Conservation (phyloP, 2,329 filamentous ascomycete genomes). For the Graphilbum fragrans region DNA sequence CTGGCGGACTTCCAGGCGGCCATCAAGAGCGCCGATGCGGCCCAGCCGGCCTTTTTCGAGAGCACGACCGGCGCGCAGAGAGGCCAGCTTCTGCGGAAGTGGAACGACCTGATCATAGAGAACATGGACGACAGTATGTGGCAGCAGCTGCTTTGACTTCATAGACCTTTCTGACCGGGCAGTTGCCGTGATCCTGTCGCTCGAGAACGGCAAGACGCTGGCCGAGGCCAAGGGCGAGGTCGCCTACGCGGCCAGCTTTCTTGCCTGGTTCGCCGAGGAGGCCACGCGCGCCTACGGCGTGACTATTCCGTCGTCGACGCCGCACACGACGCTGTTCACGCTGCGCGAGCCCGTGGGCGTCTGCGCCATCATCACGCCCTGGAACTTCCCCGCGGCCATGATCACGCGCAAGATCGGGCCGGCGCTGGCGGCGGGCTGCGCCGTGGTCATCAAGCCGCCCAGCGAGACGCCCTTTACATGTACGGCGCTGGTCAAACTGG, state of each 20-base stretch:
- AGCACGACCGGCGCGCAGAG: slow-evolving; percentile 27
- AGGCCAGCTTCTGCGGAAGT: slow-evolving; percentile 43
- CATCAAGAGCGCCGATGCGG: slow-evolving; percentile 33
- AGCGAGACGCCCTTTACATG: slow-evolving; percentile 87
- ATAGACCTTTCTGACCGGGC: background rate
- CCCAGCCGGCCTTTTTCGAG: slow-evolving; percentile 35
- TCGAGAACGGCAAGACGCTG: slow-evolving; percentile 74
- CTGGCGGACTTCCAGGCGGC: slow-evolving; percentile 32
- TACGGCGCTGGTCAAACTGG: slow-evolving; percentile 77
- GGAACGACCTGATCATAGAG: slow-evolving; percentile 55
- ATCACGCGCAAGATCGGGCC: slow-evolving; percentile 59
- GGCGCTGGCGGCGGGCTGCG: slow-evolving; percentile 83
- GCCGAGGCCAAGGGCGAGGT: slow-evolving; percentile 64
- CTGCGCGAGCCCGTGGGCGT: slow-evolving; percentile 78
- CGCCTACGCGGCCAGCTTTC: slow-evolving; percentile 60
- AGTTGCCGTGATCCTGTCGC: background rate
- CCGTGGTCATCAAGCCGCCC: slow-evolving; percentile 83
- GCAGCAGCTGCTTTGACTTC: background rate
- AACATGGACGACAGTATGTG: slow-evolving; percentile 43
- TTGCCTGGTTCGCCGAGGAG: slow-evolving; percentile 75
- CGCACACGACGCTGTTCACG: slow-evolving; percentile 65
- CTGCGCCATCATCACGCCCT: slow-evolving; percentile 72
- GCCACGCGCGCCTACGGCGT: slow-evolving; percentile 63
- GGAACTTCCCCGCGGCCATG: slow-evolving; percentile 80
- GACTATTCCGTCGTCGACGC: slow-evolving; percentile 56